Base-by-base conservation (phyloP, 768 basidiomycete species). In the Phylloporus sp. region DNA sequence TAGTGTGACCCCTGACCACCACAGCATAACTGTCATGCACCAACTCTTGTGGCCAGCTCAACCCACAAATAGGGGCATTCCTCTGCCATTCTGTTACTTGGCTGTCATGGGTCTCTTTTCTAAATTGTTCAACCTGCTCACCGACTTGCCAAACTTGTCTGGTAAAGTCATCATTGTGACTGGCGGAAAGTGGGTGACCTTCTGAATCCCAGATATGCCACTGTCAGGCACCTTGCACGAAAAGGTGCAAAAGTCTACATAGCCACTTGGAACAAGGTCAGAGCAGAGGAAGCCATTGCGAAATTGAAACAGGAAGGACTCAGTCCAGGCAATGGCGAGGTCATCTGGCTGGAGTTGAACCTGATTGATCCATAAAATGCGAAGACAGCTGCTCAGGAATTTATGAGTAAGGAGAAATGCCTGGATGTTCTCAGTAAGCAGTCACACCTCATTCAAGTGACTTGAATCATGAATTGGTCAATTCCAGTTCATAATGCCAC, bases 221-320 rank as follows among this genome's bases (percentile, higher is more conserved):
- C 76, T 0, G 71, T 79, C 17, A 68, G 71, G 42, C 71, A 74
- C 50, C 73, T 84, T n/a, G 78, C 73, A 0, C 67, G 69, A 6
- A 68, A 64, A 8, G 79, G 81, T 14, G 80, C 80, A 5, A 82
- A 77, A 53, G 77, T 82, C 6, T 82, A 82, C 52, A 70, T 84
- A 50, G 77, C 72, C 0, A 74, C 78, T 7, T 71, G 81, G 15
- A 71, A 68, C 50, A 73, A 76, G 50, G 53, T 54, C 14, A 70
- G 65, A 38, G 80, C 76, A 8, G 67, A 60, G 18, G 72, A 58
- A 7, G 80, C 80, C 3, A 75, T 82, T n/a, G 66, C 63, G 21
- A 58, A 65, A 24, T 62, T 84, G 32, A 60, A 72, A 29, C 49
- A 48, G 4, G 75, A 75, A 33, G 78, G 75, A 0, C 52, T 78